Conservation (phyloP, 2,329 filamentous ascomycete species). For the Westerdykella sp. region DNA sequence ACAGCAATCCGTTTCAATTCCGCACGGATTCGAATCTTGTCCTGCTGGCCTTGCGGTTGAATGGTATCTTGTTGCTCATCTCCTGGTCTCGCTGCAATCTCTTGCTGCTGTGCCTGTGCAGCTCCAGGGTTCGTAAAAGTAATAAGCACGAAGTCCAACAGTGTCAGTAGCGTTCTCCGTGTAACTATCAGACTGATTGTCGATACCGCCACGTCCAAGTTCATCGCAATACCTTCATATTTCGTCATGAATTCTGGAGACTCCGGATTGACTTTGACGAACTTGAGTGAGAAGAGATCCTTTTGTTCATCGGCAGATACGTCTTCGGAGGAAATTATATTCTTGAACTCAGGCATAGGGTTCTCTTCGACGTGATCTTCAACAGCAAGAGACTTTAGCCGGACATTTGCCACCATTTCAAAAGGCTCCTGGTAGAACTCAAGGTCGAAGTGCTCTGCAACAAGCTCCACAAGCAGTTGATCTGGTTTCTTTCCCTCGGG, state of each 20-base stretch:
- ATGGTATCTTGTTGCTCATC: slow-evolving; percentile 34
- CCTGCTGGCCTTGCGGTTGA: slow-evolving; percentile 44
- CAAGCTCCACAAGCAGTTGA: slow-evolving; percentile 77
- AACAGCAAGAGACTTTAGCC: slow-evolving; percentile 76
- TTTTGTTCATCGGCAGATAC: slow-evolving; percentile 62
- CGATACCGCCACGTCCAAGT: slow-evolving; percentile 82
- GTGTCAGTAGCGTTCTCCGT: slow-evolving; percentile 79
- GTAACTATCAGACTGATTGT: slow-evolving; percentile 97
- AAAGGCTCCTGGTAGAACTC: slow-evolving; percentile 83
- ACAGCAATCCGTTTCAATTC: slow-evolving; percentile 89
- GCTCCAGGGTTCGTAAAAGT: slow-evolving; percentile 71
- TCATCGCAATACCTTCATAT: slow-evolving; percentile 90
- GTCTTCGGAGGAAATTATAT: slow-evolving; percentile 90
- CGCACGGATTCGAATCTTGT: slow-evolving; percentile 88
- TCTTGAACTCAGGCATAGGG: slow-evolving; percentile 84
- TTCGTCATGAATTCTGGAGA: slow-evolving; percentile 90
- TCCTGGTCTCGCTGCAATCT: slow-evolving; percentile 25
- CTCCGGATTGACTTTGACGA: slow-evolving; percentile 78
- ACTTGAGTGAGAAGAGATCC: slow-evolving; percentile 81
- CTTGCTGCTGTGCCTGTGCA: slow-evolving; percentile 34
- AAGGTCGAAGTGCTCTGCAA: slow-evolving; percentile 82
- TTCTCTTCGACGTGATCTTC: slow-evolving; percentile 92
- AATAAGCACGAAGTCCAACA: slow-evolving; percentile 87
- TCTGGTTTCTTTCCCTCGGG: slow-evolving; percentile 70
- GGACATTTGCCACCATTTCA: slow-evolving; percentile 89